Conservation (phyloP, 768 basidiomycete genomes). For the Rickenella mellea region DNA sequence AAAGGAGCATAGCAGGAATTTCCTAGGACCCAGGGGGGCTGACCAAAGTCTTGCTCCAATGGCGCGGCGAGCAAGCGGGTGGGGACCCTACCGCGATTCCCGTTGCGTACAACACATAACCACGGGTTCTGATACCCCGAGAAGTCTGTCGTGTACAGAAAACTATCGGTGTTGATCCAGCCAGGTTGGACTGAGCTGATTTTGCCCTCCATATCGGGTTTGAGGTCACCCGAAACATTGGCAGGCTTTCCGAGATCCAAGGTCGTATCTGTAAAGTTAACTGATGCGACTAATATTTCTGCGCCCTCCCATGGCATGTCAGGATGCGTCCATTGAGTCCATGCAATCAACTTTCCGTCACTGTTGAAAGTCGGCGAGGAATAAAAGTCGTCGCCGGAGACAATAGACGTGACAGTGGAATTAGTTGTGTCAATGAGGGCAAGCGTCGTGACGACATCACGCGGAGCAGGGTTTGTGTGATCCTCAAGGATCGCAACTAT, state of each 20-base stretch:
- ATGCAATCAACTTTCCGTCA: constrained; percentile 47
- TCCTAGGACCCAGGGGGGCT: constrained; percentile 47
- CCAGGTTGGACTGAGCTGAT: constrained; percentile 48
- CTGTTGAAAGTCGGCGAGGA: constrained; percentile 48
- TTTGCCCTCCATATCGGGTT: constrained; percentile 28
- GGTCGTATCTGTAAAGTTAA: constrained; percentile 18
- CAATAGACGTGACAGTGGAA: constrained; percentile 35
- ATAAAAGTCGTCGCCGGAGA: constrained; percentile 66
- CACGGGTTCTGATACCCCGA: constrained; percentile 66
- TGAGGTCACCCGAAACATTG: constrained; percentile 18
- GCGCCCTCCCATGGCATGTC: constrained; percentile 69
- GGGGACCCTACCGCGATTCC: constrained; percentile 20
- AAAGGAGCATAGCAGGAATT: constrained; percentile 33
- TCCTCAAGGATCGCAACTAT: constrained; percentile 63
- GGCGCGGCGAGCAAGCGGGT: constrained; percentile 34
- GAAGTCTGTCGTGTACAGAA: constrained; percentile 58
- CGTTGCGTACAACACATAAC: constrained; percentile 32
- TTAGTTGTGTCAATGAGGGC: constrained; percentile 41
- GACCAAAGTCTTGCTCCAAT: constrained; percentile 45
- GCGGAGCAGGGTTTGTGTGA: constrained; percentile 45
- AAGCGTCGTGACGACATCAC: constrained; percentile 47
- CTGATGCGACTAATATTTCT: constrained; percentile 43
- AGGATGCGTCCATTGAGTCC: constrained; percentile 62
- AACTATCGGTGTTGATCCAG: constrained; percentile 46
- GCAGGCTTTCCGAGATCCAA: background rate